Evolutionary conservation across 371 early-diverging fungal genomes (phyloP).

Genomic region (Mortierella sp.): DNA sequence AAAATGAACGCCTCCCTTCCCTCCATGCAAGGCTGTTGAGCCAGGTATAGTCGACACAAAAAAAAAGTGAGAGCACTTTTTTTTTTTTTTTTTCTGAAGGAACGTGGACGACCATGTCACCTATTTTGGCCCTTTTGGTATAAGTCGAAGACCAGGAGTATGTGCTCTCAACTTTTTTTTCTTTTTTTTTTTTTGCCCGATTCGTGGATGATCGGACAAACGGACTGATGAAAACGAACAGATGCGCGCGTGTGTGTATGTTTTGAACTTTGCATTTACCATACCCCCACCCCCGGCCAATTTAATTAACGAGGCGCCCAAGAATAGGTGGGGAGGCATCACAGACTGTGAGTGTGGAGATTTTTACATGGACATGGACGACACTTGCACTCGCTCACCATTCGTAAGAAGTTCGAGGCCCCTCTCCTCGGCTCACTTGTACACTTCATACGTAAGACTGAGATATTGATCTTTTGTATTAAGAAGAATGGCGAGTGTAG

Average conservation of each 20-base stretch:
- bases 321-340: no score
- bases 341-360: no score
- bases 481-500: not conserved
- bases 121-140: not conserved
- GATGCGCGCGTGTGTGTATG: not conserved
- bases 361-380: not conserved
- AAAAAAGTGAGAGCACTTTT: no score
- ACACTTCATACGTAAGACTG: not conserved
- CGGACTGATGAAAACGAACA: not conserved
- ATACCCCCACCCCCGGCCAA: no score
- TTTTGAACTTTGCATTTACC: not conserved
- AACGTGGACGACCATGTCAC: no score
- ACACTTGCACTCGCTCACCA: not conserved
- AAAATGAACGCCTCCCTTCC: no score
- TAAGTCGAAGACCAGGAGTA: not conserved
- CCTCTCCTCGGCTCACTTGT: not conserved
- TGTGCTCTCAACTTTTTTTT: not conserved
- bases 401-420: not conserved
- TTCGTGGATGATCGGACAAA: not conserved
- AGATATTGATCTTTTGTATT: not conserved
- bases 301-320: no score
- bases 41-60: no score
- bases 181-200: not conserved
- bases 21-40: no score
- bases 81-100: no score